phyloP scores from a whole-genome alignment of 768 basidiomycete species.

The Mrakia hoshinonis region DNA sequence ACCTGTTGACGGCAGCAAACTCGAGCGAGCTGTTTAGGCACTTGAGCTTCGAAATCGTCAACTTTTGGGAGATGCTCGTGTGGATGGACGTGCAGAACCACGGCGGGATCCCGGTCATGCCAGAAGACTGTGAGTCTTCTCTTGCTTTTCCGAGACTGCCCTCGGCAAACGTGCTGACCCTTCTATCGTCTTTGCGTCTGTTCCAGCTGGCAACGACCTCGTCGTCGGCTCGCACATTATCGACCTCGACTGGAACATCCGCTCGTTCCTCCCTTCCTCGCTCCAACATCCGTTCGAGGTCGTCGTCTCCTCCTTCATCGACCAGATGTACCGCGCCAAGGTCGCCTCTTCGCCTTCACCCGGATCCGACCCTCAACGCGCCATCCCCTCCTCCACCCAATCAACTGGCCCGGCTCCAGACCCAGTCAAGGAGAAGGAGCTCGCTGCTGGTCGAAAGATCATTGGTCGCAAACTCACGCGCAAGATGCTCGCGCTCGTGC shows the following conservation, averaged over 20 bases:
- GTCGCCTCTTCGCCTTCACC: slow-evolving; percentile 54
- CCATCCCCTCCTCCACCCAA: slow-evolving; percentile 41
- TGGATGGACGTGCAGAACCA: slow-evolving; percentile 95
- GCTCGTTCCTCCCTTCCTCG: slow-evolving; percentile 72
- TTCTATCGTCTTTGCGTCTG: background rate
- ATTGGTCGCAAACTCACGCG: slow-evolving; percentile 72
- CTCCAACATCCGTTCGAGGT: slow-evolving; percentile 67
- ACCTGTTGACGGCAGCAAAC: slow-evolving; percentile 85
- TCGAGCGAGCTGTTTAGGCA: slow-evolving; percentile 94
- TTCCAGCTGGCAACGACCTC: slow-evolving; percentile 24
- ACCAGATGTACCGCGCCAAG: slow-evolving; percentile 61
- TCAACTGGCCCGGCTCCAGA: slow-evolving; percentile 55
- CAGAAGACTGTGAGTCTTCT: slow-evolving; percentile 25
- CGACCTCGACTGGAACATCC: slow-evolving; percentile 76
- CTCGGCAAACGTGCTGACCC: background rate
- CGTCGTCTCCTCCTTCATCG: slow-evolving; percentile 70
- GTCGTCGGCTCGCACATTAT: slow-evolving; percentile 47
- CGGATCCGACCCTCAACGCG: slow-evolving; percentile 61
- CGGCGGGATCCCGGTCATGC: slow-evolving; percentile 42
- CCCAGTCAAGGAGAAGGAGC: slow-evolving; percentile 58
- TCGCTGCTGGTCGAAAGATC: slow-evolving; percentile 61
- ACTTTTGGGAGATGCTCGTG: slow-evolving; percentile 85
- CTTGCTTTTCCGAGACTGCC: background rate
- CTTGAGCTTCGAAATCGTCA: slow-evolving; percentile 70
- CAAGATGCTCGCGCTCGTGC: slow-evolving; percentile 60